These are phyloP conservation scores for Cytospora paraplurivora DNA, from an alignment of 2,329 filamentous ascomycete genomes.

Conservation along the genomic window DNA sequence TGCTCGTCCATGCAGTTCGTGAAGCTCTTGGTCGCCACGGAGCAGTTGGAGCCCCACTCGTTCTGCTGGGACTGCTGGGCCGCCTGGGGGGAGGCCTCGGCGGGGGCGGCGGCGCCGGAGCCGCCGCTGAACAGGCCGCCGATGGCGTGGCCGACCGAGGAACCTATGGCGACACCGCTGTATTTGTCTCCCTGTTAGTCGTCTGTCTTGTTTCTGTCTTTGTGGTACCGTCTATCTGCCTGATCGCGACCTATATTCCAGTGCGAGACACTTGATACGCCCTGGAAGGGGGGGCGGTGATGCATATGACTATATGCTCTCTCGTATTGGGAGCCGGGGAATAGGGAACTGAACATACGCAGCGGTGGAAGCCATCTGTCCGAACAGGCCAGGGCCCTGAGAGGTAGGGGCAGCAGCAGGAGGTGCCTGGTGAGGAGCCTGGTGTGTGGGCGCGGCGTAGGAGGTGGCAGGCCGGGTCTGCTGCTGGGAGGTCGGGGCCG, in stretches of 20 bases:
- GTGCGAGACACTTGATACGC: not conserved
- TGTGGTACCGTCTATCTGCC: not conserved
- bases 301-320: no score
- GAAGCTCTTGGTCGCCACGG: constrained; percentile 79
- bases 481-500: constrained; percentile 51
- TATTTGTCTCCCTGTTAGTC: constrained; percentile 27
- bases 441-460: constrained; percentile 55
- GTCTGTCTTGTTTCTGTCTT: constrained; percentile 12
- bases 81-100: constrained; percentile 51
- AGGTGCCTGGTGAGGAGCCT: constrained; percentile 50
- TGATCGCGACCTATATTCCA: not conserved
- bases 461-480: constrained; percentile 72
- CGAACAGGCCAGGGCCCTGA: constrained; percentile 80
- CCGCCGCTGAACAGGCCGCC: constrained; percentile 84
- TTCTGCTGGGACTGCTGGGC: constrained; percentile 57
- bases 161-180: constrained; percentile 95
- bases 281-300: no score
- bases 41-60: constrained; percentile 69
- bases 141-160: constrained; percentile 92
- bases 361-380: constrained; percentile 96
- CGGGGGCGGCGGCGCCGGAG: constrained; percentile 53
- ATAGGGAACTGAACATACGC: no score
- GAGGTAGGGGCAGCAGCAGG: constrained; percentile 54
- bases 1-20: constrained; percentile 97
- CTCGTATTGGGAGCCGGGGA: no score